Base-by-base conservation (phyloP, 495 filamentous ascomycete genomes). In the Neurospora sp. region DNA sequence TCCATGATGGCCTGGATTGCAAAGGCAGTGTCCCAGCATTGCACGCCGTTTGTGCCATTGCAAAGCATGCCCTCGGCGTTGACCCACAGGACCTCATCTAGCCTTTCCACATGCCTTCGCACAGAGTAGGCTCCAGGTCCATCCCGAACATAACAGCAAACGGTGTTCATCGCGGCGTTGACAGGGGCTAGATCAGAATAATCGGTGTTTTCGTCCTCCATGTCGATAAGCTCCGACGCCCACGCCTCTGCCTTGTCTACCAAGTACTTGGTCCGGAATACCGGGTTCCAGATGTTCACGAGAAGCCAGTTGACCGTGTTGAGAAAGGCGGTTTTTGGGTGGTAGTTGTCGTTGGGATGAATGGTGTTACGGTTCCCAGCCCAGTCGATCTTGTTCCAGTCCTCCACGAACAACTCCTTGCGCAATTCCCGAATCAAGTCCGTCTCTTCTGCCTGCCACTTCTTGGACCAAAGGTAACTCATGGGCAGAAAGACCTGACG, bases 41-140 rank as follows among this genome's bases (percentile, higher is more conserved):
- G 96, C 16, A 97, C 94, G 18, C 96, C 96, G 77, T 99, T 98
- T 41, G 96, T 99, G 41, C 96, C 96, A 79, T 98, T 98, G 81
- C 90, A 90, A 22, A 98, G 85, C 92, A 99, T 93, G 37, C 96
- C 96, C 80, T 98, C 96, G 48, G 88, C 74, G 48, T 95, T 97
- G 72, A 98, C 84, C 96, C 96, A 99, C 73, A 98, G 84, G 73
- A 91, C 96, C 75, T 99, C 96, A 46, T 92, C 83, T 31, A 96
- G 79, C 18, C 93, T 88, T 75, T 98, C 92, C 9, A 89, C 84
- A 79, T 98, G 96, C 31, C 90, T 87, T 48, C 87, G 86, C 35
- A 98, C 91, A 0, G 91, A 90, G 73, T 91, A 87, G 5, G 92
- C 87, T 73, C 91, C 90, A 10, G 92, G 89, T 0, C 96, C 96